A percentile compares a stretch with the other conserved stretches of the same genome.
Evolutionary conservation across 805 yeast genomes (phyloP).

Genomic region (Scheffersomyces amazonensis): DNA sequence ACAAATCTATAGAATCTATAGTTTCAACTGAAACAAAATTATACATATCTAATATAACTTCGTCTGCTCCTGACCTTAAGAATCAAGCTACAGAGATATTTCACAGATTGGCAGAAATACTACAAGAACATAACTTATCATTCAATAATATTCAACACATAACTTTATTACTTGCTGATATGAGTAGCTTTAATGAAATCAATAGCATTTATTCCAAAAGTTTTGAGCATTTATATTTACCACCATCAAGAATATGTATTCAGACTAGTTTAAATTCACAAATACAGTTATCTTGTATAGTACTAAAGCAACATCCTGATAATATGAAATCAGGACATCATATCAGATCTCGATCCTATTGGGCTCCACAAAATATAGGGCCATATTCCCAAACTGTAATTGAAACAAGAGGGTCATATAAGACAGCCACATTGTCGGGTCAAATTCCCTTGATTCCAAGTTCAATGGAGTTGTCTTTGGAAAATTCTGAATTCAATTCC

Average conservation of each 20-base stretch:
- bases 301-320: slow-evolving; percentile 21
- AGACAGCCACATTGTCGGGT: slow-evolving; percentile 70
- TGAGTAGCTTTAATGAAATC: slow-evolving; percentile 60
- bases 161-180: slow-evolving; percentile 58
- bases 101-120: slow-evolving; percentile 30
- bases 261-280: slow-evolving; percentile 49
- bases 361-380: slow-evolving; percentile 99
- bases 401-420: slow-evolving; percentile 35
- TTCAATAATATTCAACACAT: slow-evolving; percentile 56
- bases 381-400: slow-evolving; percentile 88
- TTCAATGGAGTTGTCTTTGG: slow-evolving; percentile 49
- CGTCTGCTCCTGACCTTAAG: slow-evolving; percentile 14
- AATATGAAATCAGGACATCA: slow-evolving; percentile 66
- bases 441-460: slow-evolving; percentile 85
- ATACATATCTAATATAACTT: slow-evolving; percentile 28
- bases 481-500: slow-evolving; percentile 30
- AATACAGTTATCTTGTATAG: slow-evolving; percentile 62
- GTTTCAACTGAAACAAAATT: slow-evolving; percentile 14
- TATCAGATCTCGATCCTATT: slow-evolving; percentile 88
- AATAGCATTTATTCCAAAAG: slow-evolving; percentile 57
- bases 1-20: neutral
- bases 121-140: slow-evolving; percentile 26
- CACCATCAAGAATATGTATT: slow-evolving; percentile 89
- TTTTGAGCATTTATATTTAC: slow-evolving; percentile 57
- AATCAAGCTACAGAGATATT: slow-evolving; percentile 53